Evolutionary conservation across 768 basidiomycete genomes (phyloP).

Genomic region (Thelephora ganbajun): DNA sequence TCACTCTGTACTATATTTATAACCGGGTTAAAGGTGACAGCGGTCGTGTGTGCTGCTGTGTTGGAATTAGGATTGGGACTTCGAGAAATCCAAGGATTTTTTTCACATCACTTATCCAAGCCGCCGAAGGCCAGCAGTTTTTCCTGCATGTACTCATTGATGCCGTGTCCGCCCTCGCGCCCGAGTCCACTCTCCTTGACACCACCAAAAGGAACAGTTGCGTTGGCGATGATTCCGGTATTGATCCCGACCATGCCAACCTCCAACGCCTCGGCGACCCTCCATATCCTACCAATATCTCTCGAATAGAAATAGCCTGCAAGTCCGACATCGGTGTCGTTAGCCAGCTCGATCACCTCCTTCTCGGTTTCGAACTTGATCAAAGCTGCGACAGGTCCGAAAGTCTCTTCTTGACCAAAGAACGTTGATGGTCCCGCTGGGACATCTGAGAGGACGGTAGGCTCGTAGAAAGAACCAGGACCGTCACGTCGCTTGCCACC

Average conservation of each 20-base stretch:
- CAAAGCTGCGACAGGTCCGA: conserved; percentile 82
- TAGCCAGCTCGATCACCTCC: conserved; percentile 78
- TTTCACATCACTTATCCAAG: conserved; percentile 18
- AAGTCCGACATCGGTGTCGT: conserved; percentile 70
- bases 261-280: conserved; percentile 88
- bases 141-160: conserved; percentile 76
- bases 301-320: conserved; percentile 89
- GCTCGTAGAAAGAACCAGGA: conserved; percentile 59
- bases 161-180: conserved; percentile 80
- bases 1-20: no score
- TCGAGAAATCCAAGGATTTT: neutral
- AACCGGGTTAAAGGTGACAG: no score
- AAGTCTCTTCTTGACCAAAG: conserved; percentile 82
- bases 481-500: conserved; percentile 66
- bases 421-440: conserved; percentile 35
- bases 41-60: no score
- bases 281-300: conserved; percentile 83
- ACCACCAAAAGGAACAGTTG: conserved; percentile 79
- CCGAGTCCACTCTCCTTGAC: conserved; percentile 82
- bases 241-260: conserved; percentile 89
- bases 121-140: conserved; percentile 78
- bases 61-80: neutral
- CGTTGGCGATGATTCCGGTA: conserved; percentile 67
- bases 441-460: conserved; percentile 85
- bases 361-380: conserved; percentile 90